phyloP scores from a whole-genome alignment of 805 yeast species.

The Naumovozyma baii region DNA sequence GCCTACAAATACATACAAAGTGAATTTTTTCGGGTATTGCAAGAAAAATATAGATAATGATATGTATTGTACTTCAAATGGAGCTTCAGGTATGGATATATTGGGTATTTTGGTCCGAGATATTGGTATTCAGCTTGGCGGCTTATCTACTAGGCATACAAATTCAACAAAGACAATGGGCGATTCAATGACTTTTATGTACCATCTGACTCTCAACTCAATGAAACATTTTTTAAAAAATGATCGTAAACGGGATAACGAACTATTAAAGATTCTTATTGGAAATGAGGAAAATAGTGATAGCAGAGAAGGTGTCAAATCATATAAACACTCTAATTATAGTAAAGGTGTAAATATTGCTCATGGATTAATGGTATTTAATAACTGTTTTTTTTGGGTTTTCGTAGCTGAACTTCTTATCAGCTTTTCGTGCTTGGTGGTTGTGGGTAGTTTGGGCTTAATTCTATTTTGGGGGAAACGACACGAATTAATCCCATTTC shows the following conservation, averaged over 20 bases:
- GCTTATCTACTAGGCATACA: conserved; percentile 10
- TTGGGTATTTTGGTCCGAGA: conserved; percentile 22
- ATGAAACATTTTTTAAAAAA: conserved; percentile 13
- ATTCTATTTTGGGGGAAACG: not conserved
- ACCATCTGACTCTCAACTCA: conserved; percentile 16
- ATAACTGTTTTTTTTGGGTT: conserved; percentile 5
- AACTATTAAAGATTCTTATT: conserved; percentile 11
- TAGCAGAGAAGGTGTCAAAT: conserved; percentile 1
- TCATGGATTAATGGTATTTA: conserved; percentile 10
- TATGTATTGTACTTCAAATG: conserved; percentile 16
- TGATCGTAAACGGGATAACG: conserved; percentile 10
- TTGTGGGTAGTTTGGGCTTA: conserved; percentile 10
- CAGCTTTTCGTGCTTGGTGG: conserved; percentile 5
- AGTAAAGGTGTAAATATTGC: conserved; percentile 13
- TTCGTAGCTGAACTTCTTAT: conserved; percentile 1
- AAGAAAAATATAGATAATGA: conserved; percentile 10
- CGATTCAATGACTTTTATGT: conserved; percentile 19
- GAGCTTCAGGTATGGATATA: conserved; percentile 20
- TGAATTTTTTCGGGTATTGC: conserved; percentile 25
- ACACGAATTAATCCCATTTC: conserved; percentile 5
- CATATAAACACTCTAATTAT: conserved; percentile 3
- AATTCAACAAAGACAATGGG: conserved; percentile 18
- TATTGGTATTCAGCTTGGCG: conserved; percentile 24
- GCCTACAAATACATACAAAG: conserved; percentile 13
- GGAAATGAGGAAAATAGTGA: conserved; percentile 4